A percentile compares a stretch with the other conserved stretches of the same genome.
Conservation (phyloP, 1,139 yeast species). For the Saccharomyces hybrid region DNA sequence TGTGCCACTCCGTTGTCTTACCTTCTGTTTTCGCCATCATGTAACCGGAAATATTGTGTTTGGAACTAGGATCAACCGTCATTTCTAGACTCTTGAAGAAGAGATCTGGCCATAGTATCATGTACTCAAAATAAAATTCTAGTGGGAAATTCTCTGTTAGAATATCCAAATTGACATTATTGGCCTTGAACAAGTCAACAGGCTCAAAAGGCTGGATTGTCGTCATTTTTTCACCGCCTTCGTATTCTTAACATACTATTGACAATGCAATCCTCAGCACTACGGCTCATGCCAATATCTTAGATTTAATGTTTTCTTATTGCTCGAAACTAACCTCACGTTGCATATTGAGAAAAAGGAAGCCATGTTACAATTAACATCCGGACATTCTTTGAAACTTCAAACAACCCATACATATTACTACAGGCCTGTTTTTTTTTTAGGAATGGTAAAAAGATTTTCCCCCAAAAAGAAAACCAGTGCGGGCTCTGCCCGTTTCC, state of each 20-base stretch:
- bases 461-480: too few species aligned
- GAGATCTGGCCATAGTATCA: constrained; percentile 80
- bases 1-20: constrained; percentile 76
- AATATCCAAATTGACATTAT: constrained; percentile 75
- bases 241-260: background rate
- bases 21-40: constrained; percentile 99
- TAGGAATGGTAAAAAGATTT: too few species aligned
- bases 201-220: constrained; percentile 64
- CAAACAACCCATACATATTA: too few species aligned
- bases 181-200: constrained; percentile 66
- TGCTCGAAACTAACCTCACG: too few species aligned
- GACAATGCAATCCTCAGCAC: background rate
- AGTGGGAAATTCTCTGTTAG: constrained; percentile 85
- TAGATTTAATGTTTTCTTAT: too few species aligned
- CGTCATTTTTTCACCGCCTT: constrained; percentile 19
- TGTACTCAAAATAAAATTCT: constrained; percentile 76
- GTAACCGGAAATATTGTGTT: constrained; percentile 49
- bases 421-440: too few species aligned
- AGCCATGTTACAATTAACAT: too few species aligned
- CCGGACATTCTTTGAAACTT: too few species aligned
- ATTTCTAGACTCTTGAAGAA: constrained; percentile 65
- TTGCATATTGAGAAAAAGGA: too few species aligned
- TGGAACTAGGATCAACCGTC: constrained; percentile 19
- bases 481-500: too few species aligned
- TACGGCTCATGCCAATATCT: background rate